A percentile compares a stretch with the other conserved stretches of the same genome.
Evolutionary conservation across 1,284 basidiomycete species (phyloP).

Genomic region (Trichosporon coremiiforme): DNA sequence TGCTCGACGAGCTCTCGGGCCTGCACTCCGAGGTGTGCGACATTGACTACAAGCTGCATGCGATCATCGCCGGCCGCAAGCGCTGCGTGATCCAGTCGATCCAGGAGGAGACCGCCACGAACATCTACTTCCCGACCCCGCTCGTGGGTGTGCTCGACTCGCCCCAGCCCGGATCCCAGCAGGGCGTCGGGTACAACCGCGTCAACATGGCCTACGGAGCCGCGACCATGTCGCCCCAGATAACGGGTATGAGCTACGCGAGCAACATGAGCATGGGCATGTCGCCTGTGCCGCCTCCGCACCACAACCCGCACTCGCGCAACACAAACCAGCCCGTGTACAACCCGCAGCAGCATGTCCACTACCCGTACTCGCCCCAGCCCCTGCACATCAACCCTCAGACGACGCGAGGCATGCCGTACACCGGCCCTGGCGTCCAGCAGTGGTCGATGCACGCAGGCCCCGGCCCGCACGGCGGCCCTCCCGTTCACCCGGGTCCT

Average conservation of each 20-base stretch:
- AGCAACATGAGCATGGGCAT: slow-evolving; percentile 33
- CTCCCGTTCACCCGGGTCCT: slow-evolving; percentile 23
- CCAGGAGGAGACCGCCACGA: slow-evolving; percentile 96
- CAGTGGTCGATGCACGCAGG: slow-evolving; percentile 37
- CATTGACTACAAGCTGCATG: slow-evolving; percentile 92
- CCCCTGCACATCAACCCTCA: slow-evolving; percentile 48
- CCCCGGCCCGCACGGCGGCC: slow-evolving; percentile 25
- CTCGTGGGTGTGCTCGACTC: slow-evolving; percentile 74
- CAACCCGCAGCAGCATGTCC: slow-evolving; percentile 53
- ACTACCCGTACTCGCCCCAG: slow-evolving; percentile 52
- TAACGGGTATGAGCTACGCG: slow-evolving; percentile 35
- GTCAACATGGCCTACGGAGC: slow-evolving; percentile 32
- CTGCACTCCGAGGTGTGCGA: slow-evolving; percentile 87
- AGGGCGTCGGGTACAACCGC: slow-evolving; percentile 43
- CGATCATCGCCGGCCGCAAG: slow-evolving; percentile 88
- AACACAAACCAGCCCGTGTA: slow-evolving; percentile 41
- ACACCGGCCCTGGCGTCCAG: slow-evolving; percentile 46
- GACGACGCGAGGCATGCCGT: slow-evolving; percentile 47
- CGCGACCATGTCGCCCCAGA: slow-evolving; percentile 35
- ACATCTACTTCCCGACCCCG: slow-evolving; percentile 91
- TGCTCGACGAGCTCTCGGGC: slow-evolving; percentile 91
- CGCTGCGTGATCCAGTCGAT: slow-evolving; percentile 85
- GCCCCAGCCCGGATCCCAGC: slow-evolving; percentile 44
- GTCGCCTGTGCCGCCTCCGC: slow-evolving; percentile 29
- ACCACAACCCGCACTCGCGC: slow-evolving; percentile 33